Base-by-base conservation (phyloP, 257 asterid genomes). In the Solanum gandarillasii region DNA sequence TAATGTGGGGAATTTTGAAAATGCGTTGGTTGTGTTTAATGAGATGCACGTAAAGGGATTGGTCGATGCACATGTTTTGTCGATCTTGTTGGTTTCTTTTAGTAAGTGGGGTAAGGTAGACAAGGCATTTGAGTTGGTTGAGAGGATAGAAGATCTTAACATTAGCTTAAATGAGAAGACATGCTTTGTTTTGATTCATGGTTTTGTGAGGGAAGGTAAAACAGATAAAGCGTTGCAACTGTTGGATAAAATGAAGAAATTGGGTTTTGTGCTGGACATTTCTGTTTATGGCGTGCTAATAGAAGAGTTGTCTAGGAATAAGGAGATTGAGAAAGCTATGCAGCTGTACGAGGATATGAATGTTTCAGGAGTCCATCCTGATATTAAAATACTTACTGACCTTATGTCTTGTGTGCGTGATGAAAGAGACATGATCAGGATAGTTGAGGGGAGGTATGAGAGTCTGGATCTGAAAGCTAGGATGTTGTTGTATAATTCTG, bases 61-160 rank as follows among this genome's bases (percentile, higher is more conserved):
- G 94, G 93, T 94, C 43, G 99, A 96, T 94, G 93, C 93, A 83
- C 97, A 96, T 89, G 91, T 92, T 35, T 89, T 94, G 88, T 83
- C 96, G 27, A 92, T 94, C 74, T 88, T 95, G 89, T 93, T 92
- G 46, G 87, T 96, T 38, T 93, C 96, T 83, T 93, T 92, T 87
- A 92, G 98, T 90, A 95, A 96, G 90, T 72, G 87, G 75, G 93
- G 98, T 32, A 92, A 92, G 90, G 95, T 96, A 87, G 98, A 94
- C 65, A 90, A 52, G 90, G 98, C 98, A 7, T 93, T 91, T 90
- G 95, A 93, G 92, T 88, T 94, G 91, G 89, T 95, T 88, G 96
- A 93, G 89, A 89, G 89, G 93, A 92, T 94, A 89, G 98, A 93
- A 87, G 91, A 90, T 83, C 94, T 91, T 35, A 89, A 89, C 46